phyloP scores from a whole-genome alignment of 192 early-diverging fungal genomes.

The Coemansia asiatica region DNA sequence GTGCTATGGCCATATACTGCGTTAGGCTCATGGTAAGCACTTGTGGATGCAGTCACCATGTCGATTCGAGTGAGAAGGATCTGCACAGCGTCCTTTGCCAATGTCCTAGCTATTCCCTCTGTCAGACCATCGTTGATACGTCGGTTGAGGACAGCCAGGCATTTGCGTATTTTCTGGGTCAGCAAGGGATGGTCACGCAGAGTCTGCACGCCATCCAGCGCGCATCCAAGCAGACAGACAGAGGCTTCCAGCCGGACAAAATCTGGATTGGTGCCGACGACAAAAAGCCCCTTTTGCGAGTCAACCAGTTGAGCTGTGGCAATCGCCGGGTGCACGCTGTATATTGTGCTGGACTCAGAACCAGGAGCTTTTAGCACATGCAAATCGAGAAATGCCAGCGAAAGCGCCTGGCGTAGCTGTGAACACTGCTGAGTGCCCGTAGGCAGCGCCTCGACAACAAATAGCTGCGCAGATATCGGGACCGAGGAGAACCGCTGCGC shows the following conservation, averaged over 20 bases:
- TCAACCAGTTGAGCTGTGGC: slow-evolving; percentile 31
- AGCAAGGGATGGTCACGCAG: slow-evolving; percentile 23
- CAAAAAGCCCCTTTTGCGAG: slow-evolving; percentile 14
- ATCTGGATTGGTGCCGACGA: slow-evolving; percentile 11
- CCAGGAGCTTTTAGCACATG: not conserved
- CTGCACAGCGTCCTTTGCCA: slow-evolving; percentile 51
- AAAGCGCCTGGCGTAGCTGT: not conserved
- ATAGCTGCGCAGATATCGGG: not conserved
- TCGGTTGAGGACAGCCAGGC: slow-evolving; percentile 24
- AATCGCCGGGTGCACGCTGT: not conserved
- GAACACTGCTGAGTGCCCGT: not conserved
- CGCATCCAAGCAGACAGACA: slow-evolving; percentile 36
- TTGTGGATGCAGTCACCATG: slow-evolving; percentile 26
- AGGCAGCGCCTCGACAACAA: slow-evolving; percentile 4
- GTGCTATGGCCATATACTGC: slow-evolving; percentile 7
- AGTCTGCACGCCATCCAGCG: slow-evolving; percentile 28
- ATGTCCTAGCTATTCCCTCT: slow-evolving; percentile 37
- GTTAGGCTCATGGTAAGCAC: slow-evolving; percentile 3
- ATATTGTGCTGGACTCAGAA: not conserved
- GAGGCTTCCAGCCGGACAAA: slow-evolving; percentile 31
- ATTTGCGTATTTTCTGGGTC: slow-evolving; percentile 15
- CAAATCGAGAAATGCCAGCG: slow-evolving; percentile 3
- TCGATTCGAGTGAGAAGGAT: slow-evolving; percentile 30
- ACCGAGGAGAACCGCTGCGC: not conserved
- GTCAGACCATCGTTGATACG: slow-evolving; percentile 42